Evolutionary conservation across 2,329 filamentous ascomycete species (phyloP), one percentile per base, ranked within the genome.

Genomic region (Pseudopithomyces chartarum): DNA sequence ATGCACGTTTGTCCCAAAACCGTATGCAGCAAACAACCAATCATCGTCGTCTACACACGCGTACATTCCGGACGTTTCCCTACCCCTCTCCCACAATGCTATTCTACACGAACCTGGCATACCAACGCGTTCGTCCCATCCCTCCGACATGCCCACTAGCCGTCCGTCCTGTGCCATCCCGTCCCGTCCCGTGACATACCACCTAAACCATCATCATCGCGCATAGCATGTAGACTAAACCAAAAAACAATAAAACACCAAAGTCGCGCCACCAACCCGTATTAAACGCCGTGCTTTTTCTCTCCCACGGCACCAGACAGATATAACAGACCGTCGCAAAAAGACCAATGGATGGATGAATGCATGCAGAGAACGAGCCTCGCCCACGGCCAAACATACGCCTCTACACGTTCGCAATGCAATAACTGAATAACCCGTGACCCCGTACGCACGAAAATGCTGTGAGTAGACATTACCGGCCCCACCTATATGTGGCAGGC

Each of bases 371-470:
- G 51, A 49, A 20, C 17, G 22, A 36, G 29, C 38, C 22, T 12
- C 38, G 23, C 12, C 29, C n/a, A 47, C n/a, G 45, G 33, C 12
- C n/a, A 23, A 33, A 48, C 45, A 22, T 13, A 11, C 19, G 32
- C 19, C 43, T 45, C 42, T 46, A 52, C 46, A 46, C 53, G 12
- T 22, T 52, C 47, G 55, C 56, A 59, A 63, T 66, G 58, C 54
- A 65, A 57, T 55, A 60, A 61, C 54, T 49, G 38, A 57, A 29
- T 29, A 63, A 61, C 61, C 52, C 45, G 56, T 62, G 63, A 58
- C 61, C 63, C 60, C 59, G 57, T 66, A 68, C 66, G 65, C 68
- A 67, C 66, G 66, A 61, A 72, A 69, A 71, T 74, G 70, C 67
- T 74, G 58, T 59, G 57, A 70, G 61, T 61, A 72, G 58, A 67